Evolutionary conservation across 257 asterid genomes (phyloP).

Genomic region (Jacaranda copaia): DNA sequence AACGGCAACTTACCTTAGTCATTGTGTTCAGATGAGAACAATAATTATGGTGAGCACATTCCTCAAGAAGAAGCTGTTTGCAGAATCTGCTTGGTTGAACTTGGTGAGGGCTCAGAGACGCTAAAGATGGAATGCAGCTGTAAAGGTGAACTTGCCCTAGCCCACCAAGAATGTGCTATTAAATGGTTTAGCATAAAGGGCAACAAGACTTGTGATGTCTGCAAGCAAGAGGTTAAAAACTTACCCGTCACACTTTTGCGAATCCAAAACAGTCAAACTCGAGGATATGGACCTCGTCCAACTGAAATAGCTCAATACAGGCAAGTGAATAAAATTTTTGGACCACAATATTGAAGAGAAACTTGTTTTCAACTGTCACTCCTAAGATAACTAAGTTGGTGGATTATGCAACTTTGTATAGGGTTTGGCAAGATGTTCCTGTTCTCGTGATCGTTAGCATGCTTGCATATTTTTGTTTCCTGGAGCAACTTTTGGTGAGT

Average conservation of each 20-base stretch:
- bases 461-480: conserved; percentile 95
- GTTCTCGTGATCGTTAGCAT: conserved; percentile 91
- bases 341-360: conserved; percentile 20
- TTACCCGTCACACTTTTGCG: conserved; percentile 86
- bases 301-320: conserved; percentile 63
- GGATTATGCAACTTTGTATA: conserved; percentile 39
- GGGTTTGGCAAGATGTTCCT: conserved; percentile 97
- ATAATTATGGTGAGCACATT: conserved; percentile 69
- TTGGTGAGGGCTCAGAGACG: conserved; percentile 77
- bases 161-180: conserved; percentile 91
- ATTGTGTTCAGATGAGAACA: conserved; percentile 58
- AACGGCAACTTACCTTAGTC: conserved; percentile 43
- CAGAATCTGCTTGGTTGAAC: conserved; percentile 88
- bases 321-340: conserved; percentile 45
- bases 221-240: conserved; percentile 87
- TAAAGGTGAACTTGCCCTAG: conserved; percentile 95
- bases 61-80: conserved; percentile 92
- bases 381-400: conserved; percentile 27
- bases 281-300: conserved; percentile 52
- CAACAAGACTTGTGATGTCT: conserved; percentile 89
- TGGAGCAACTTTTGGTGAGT: conserved; percentile 96
- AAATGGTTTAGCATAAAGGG: conserved; percentile 98
- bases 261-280: conserved; percentile 57
- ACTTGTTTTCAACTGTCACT: conserved; percentile 7
- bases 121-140: conserved; percentile 95